These are phyloP conservation scores for Huntiella bhutanensis DNA, from an alignment of 2,329 filamentous ascomycete genomes.

Conservation along the genomic window DNA sequence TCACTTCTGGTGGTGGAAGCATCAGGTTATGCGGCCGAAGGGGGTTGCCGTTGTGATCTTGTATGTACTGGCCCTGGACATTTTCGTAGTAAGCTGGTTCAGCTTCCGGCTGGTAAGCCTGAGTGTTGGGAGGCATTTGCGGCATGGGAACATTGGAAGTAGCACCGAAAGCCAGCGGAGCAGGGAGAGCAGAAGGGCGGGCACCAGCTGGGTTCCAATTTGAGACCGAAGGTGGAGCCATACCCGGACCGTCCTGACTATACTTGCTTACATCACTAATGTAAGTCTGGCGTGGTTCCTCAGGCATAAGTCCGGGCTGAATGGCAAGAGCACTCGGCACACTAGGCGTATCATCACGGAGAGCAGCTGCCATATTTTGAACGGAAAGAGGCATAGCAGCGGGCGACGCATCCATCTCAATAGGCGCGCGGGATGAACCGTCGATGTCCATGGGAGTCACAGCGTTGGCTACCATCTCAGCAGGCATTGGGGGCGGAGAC, in stretches of 20 bases:
- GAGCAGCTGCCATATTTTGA: conserved; percentile 8
- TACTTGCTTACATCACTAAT: conserved; percentile 55
- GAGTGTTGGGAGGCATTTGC: not conserved
- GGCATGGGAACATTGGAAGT: not conserved
- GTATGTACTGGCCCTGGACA: conserved; percentile 68
- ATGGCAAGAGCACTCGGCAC: conserved; percentile 56
- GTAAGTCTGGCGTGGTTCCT: conserved; percentile 20
- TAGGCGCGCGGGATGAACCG: conserved; percentile 13
- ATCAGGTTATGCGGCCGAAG: conserved; percentile 3
- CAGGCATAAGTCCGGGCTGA: conserved; percentile 31
- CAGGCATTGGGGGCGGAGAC: conserved; percentile 42
- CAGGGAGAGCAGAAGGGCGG: conserved; percentile 21
- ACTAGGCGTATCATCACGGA: conserved; percentile 49
- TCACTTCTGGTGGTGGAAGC: conserved; percentile 20
- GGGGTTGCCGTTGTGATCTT: conserved; percentile 13
- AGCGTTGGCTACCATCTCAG: conserved; percentile 27
- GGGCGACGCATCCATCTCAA: conserved; percentile 63
- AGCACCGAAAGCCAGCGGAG: conserved; percentile 18
- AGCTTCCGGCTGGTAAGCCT: conserved; percentile 13
- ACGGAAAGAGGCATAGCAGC: conserved; percentile 19
- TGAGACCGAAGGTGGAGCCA: not conserved
- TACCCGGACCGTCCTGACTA: conserved; percentile 32
- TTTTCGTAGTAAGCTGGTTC: conserved; percentile 67
- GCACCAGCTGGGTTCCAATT: conserved; percentile 14
- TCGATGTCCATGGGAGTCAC: conserved; percentile 26